Conservation (phyloP, 1,284 basidiomycete species). For the Fistulina hepatica region DNA sequence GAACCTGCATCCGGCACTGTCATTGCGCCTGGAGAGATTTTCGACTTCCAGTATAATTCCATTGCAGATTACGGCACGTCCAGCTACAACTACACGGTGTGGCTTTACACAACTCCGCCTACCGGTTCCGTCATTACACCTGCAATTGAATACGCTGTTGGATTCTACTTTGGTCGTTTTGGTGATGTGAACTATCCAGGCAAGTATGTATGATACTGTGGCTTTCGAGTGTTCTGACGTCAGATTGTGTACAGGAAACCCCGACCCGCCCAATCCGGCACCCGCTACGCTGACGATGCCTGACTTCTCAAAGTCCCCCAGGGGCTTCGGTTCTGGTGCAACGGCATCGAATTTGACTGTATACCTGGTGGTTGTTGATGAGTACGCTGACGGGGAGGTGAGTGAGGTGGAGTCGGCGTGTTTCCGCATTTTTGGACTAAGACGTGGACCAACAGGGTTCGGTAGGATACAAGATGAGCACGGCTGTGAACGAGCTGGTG, state of each 20-base stretch:
- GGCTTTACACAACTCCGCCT: slow-evolving; percentile 23
- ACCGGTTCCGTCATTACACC: too few species aligned
- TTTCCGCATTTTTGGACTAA: too few species aligned
- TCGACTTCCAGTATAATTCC: slow-evolving; percentile 26
- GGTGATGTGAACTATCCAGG: slow-evolving; percentile 31
- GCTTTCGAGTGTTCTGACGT: slow-evolving; percentile 11
- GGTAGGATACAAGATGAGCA: too few species aligned
- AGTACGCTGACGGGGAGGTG: slow-evolving; percentile 23
- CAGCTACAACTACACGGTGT: slow-evolving; percentile 31
- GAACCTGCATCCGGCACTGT: slow-evolving; percentile 18
- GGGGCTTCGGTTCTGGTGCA: slow-evolving; percentile 31
- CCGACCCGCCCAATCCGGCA: slow-evolving; percentile 30
- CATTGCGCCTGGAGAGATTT: slow-evolving; percentile 19
- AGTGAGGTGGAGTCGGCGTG: too few species aligned
- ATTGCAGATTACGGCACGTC: slow-evolving; percentile 31
- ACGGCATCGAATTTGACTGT: slow-evolving; percentile 25
- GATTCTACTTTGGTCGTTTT: slow-evolving; percentile 32
- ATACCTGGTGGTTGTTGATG: slow-evolving; percentile 34
- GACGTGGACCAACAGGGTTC: too few species aligned
- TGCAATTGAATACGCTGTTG: too few species aligned
- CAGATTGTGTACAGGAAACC: slow-evolving; percentile 21
- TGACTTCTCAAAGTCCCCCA: slow-evolving; percentile 32
- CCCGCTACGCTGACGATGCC: slow-evolving; percentile 37
- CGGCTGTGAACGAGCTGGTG: too few species aligned
- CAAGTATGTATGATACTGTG: slow-evolving; percentile 12